Percentiles rank a stretch among this genome's conserved stretches.
phyloP scores from a whole-genome alignment of 2,329 filamentous ascomycete genomes.

The Arachnomyces sp. region DNA sequence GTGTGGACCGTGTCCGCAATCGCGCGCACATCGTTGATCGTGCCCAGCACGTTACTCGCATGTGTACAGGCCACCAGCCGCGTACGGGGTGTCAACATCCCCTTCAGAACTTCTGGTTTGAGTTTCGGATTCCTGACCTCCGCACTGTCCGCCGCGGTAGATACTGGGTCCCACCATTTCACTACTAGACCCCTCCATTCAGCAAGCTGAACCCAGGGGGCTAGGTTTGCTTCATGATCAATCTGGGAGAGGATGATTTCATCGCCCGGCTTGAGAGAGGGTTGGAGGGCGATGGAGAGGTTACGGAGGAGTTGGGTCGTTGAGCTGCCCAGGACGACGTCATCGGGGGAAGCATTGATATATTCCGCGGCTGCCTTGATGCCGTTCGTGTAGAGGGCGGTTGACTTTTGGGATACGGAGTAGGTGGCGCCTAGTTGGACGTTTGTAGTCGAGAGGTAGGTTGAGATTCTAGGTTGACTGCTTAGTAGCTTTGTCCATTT shows the following conservation, averaged over 20 bases:
- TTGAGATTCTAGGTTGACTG: slow-evolving; percentile 55
- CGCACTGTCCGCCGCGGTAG: slow-evolving; percentile 33
- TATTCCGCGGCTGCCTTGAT: slow-evolving; percentile 60
- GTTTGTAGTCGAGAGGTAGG: slow-evolving; percentile 60
- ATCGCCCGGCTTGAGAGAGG: no score
- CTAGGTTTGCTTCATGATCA: slow-evolving; percentile 71
- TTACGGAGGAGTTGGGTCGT: slow-evolving; percentile 72
- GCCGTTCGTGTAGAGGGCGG: slow-evolving; percentile 50
- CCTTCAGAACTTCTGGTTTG: slow-evolving; percentile 46
- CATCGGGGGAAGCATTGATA: slow-evolving; percentile 57
- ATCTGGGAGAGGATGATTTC: slow-evolving; percentile 63
- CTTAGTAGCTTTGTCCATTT: no score
- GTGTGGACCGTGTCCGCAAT: slow-evolving; percentile 32
- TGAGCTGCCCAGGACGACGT: no score
- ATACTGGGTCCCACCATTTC: slow-evolving; percentile 67
- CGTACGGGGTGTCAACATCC: slow-evolving; percentile 55
- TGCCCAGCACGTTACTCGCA: slow-evolving; percentile 64
- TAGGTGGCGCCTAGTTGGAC: slow-evolving; percentile 71
- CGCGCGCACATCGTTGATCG: slow-evolving; percentile 46
- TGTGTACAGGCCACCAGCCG: slow-evolving; percentile 66
- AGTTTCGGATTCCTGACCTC: slow-evolving; percentile 60
- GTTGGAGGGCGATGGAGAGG: slow-evolving; percentile 48
- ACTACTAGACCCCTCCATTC: slow-evolving; percentile 50
- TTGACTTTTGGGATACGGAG: slow-evolving; percentile 50
- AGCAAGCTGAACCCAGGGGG: slow-evolving; percentile 64